These are phyloP conservation scores for Claviceps fusiformis DNA, from an alignment of 2,329 filamentous ascomycete genomes.

Conservation along the genomic window DNA sequence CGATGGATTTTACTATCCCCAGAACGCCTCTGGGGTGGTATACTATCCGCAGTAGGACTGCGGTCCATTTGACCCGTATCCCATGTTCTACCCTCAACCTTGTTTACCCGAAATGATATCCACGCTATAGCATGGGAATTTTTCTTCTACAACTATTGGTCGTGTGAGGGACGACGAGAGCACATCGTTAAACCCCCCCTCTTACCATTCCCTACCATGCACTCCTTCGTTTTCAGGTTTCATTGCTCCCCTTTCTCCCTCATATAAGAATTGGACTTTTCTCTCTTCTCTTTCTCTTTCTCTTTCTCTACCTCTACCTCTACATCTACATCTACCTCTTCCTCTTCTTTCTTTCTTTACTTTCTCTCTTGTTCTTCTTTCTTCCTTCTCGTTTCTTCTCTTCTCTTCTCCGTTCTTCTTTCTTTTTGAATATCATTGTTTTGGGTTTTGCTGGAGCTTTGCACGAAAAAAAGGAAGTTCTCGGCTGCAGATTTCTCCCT, in stretches of 20 bases:
- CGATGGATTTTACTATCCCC: slow-evolving; percentile 58
- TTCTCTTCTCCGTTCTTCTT: background rate
- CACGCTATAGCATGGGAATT: slow-evolving; percentile 8
- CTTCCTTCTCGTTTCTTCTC: background rate
- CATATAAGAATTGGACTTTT: background rate
- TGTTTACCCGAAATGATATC: slow-evolving; percentile 19
- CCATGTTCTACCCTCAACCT: slow-evolving; percentile 12
- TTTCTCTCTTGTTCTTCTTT: no score
- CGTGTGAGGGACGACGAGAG: background rate
- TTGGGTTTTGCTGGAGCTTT: slow-evolving; percentile 1
- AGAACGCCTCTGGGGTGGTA: slow-evolving; percentile 39
- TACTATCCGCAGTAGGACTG: slow-evolving; percentile 46
- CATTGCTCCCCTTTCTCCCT: background rate
- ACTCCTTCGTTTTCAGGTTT: background rate
- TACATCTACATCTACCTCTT: no score
- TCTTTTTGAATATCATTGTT: slow-evolving; percentile 4
- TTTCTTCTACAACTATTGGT: background rate
- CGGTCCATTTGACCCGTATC: slow-evolving; percentile 10
- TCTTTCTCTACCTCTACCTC: background rate
- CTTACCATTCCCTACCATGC: background rate
- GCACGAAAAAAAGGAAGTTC: slow-evolving; percentile 1
- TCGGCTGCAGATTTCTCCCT: background rate
- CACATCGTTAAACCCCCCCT: background rate
- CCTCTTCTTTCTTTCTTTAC: no score
- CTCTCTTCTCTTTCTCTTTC: background rate